phyloP scores from a whole-genome alignment of 1,284 basidiomycete genomes.

The Boletus subluridellus region DNA sequence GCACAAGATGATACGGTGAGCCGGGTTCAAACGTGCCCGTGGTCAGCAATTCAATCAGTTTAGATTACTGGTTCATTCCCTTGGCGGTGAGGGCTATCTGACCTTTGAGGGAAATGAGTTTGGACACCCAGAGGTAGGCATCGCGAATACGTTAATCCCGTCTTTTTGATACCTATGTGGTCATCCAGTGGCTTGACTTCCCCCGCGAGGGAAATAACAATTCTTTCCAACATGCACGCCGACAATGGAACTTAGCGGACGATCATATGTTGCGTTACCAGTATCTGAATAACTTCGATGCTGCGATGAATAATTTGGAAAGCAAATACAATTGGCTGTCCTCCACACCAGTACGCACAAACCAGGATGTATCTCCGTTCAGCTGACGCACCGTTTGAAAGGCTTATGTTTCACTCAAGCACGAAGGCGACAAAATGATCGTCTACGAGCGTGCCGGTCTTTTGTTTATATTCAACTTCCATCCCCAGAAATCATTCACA shows the following conservation, averaged over 20 bases:
- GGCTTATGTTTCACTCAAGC: conserved; percentile 90
- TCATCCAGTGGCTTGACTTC: conserved; percentile 90
- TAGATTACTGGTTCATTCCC: conserved; percentile 84
- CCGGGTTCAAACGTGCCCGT: background rate
- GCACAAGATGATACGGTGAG: conserved; percentile 96
- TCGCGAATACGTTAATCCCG: background rate
- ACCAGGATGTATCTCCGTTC: background rate
- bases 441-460: conserved; percentile 92
- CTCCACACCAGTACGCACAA: conserved; percentile 61
- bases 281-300: conserved; percentile 92
- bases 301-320: conserved; percentile 89
- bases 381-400: conserved; percentile 32
- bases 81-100: conserved; percentile 96
- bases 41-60: conserved; percentile 1
- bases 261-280: conserved; percentile 83
- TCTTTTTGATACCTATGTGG: background rate
- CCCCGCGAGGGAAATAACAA: conserved; percentile 92
- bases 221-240: conserved; percentile 92
- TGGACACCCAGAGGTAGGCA: conserved; percentile 85
- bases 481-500: conserved; percentile 81
- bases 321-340: conserved; percentile 81
- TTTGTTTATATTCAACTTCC: conserved; percentile 97
- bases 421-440: conserved; percentile 89
- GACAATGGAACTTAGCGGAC: conserved; percentile 95
- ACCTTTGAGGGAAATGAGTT: conserved; percentile 99